Base-by-base conservation (phyloP, 495 filamentous ascomycete species). In the Parachaetomium inaequale region DNA sequence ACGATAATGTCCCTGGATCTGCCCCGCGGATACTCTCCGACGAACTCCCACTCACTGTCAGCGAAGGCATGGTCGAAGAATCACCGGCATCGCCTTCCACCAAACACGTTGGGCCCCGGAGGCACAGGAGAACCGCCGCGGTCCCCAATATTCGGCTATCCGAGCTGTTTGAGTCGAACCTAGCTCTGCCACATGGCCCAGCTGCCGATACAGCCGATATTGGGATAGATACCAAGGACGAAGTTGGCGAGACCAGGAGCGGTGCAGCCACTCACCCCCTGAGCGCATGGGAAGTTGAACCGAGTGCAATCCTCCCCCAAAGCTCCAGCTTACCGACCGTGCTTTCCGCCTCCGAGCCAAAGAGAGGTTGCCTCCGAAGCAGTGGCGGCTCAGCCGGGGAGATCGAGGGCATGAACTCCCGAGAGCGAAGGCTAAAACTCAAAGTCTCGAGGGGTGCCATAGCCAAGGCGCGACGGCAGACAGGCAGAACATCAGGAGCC, bases 401-500 rank as follows among this genome's bases (percentile, higher is more conserved):
- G 34, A 14, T 11, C 21, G 42, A 23, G 38, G 34, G 36, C 23
- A 3, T 42, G 19, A 58, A 31, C 12, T 34, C 61, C 12, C 15
- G 36, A 17, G 62, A 59, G 17, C 47, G 43, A 7, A 66, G 52
- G 49, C 42, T 68, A 51, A 72, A 62, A 38, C 42, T 70, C 17
- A 70, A 63, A 36, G 68, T 68, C 11, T 70, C 68, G n/a, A 65
- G 70, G 36, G 70, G 65, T n/a, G 65, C 67, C 28, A 46, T 72
- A 12, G 51, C 38, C 26, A 66, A 54, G 36, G 3, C 58, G 1
- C 58, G 36, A 7, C 34, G 36, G n/a, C 17, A 11, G 10, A 60
- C 0, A 14, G 47, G 25, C 11, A 25, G 47, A 6, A 23, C 8
- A 23, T 32, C 32, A 8, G 14, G 25, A 1, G 7, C 5, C n/a